Evolutionary conservation across 352 stramenopile species (phyloP).

Genomic region (Pythium chondricola): DNA sequence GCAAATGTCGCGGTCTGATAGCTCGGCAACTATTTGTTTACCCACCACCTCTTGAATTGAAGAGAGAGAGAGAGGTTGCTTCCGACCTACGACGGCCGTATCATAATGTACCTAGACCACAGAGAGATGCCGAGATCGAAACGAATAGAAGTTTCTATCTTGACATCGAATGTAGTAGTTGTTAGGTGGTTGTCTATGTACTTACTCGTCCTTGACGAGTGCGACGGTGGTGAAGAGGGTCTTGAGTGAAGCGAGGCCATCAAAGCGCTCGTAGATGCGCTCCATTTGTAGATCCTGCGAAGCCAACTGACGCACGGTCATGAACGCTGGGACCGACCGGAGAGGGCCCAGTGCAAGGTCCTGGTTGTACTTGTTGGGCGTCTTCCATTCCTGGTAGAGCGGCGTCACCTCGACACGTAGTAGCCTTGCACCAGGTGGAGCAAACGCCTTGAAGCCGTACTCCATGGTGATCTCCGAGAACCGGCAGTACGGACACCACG

Average conservation of each 20-base stretch:
- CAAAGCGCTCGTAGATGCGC: constrained; percentile 24
- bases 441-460: constrained; percentile 69
- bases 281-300: constrained; percentile 33
- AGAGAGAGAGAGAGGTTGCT: too few relatives aligned
- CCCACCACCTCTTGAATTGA: too few relatives aligned
- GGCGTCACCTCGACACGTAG: constrained; percentile 60
- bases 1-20: too few relatives aligned
- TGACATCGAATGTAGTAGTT: background rate
- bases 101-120: background rate
- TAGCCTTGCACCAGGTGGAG: constrained; percentile 42
- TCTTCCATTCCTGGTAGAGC: constrained; percentile 59
- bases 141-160: constrained; percentile 6
- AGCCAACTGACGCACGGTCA: constrained; percentile 18
- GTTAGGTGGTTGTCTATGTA: too few relatives aligned
- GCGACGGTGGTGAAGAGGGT: constrained; percentile 1
- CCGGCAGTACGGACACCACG: constrained; percentile 79
- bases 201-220: constrained; percentile 7
- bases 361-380: constrained; percentile 46
- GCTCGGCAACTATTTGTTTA: too few relatives aligned
- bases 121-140: background rate
- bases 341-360: constrained; percentile 41
- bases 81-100: background rate
- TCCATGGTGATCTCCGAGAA: constrained; percentile 67
- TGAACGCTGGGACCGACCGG: constrained; percentile 50
- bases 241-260: constrained; percentile 6